Base-by-base conservation (phyloP, 2,329 filamentous ascomycete genomes). In the Ceratocystis variospora region DNA sequence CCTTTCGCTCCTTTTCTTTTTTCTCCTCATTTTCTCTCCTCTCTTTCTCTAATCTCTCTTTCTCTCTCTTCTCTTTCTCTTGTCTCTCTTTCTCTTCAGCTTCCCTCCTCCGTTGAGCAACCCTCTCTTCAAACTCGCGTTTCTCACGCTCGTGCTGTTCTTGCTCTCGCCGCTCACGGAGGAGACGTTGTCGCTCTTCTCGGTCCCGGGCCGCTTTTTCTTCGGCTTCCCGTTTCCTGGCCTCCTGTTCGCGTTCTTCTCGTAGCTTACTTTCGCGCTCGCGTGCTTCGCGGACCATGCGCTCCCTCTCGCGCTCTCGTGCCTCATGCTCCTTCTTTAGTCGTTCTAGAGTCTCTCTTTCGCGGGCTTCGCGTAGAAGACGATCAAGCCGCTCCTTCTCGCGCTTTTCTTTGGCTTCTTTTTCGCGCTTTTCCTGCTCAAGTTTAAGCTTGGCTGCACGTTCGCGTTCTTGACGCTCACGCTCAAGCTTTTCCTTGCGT, bases 241-340 rank as follows among this genome's bases (percentile, higher is more conserved):
- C 65, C 28, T 67, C 65, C 15, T 28, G 33, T 15, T 63, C 61
- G n/a, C 61, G 59, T 31, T 67, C 62, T n/a, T 64, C 66, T 94
- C 62, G 50, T 22, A 64, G 25, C 55, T 62, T 64, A 5, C 8
- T 63, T 48, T 67, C 66, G 4, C 66, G 62, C 22, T 61, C 66
- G 6, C 66, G 62, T 46, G 66, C 66, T 33, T 63, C 62, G 33
- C 44, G 44, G 31, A 67, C 57, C 55, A 67, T 62, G 28, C 62
- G 66, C n/a, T 61, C 62, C 65, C 66, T 33, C 33, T 91, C 80
- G 91, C 93, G 70, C 87, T 87, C 88, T 73, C 45, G 45, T 12
- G 57, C 62, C 22, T 68, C 45, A 5, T n/a, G 17, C 63, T 73
- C 66, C 57, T 67, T 67, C 7, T 62, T 64, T 31, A 65, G 44